Percentiles rank a stretch among this genome's conserved stretches.
These are phyloP conservation scores for Microdochium bolleyi DNA, from an alignment of 2,329 filamentous ascomycete species.

Conservation along the genomic window DNA sequence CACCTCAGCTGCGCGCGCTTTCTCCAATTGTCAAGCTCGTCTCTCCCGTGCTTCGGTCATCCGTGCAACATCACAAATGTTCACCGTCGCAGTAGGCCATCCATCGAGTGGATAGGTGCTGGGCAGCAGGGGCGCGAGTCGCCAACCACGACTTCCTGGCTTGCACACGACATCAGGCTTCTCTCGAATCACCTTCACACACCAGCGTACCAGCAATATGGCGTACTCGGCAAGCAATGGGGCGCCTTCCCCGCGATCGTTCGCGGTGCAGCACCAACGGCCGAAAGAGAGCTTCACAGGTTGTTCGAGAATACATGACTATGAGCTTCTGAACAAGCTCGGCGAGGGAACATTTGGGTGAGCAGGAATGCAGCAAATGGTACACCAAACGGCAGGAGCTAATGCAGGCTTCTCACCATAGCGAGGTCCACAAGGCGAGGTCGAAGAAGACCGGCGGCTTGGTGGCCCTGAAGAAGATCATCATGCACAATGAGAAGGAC, in stretches of 20 bases:
- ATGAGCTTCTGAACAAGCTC: slow-evolving; percentile 74
- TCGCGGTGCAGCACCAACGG: slow-evolving; percentile 48
- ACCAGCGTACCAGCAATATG: slow-evolving; percentile 1
- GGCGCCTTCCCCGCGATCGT: slow-evolving; percentile 44
- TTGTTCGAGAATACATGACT: slow-evolving; percentile 76
- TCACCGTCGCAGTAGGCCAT: too few species aligned
- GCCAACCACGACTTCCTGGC: background rate
- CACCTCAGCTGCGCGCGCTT: too few species aligned
- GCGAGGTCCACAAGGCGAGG: slow-evolving; percentile 84
- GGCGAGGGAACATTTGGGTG: slow-evolving; percentile 94
- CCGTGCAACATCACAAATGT: too few species aligned
- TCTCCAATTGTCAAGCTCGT: too few species aligned
- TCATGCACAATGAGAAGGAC: slow-evolving; percentile 99
- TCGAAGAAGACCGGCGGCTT: slow-evolving; percentile 66
- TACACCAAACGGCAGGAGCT: background rate
- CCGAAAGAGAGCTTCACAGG: slow-evolving; percentile 62
- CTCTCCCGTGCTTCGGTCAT: too few species aligned
- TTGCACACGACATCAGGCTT: background rate
- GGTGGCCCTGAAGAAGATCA: slow-evolving; percentile 93
- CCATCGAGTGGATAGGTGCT: background rate
- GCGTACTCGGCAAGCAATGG: slow-evolving; percentile 10
- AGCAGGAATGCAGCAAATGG: slow-evolving; percentile 12
- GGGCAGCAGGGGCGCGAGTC: background rate
- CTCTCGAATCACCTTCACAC: background rate
- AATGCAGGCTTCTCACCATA: slow-evolving; percentile 19